Evolutionary conservation across 2,329 filamentous ascomycete genomes (phyloP), one percentile per base, ranked within the genome.

Genomic region (Chalara sp.): DNA sequence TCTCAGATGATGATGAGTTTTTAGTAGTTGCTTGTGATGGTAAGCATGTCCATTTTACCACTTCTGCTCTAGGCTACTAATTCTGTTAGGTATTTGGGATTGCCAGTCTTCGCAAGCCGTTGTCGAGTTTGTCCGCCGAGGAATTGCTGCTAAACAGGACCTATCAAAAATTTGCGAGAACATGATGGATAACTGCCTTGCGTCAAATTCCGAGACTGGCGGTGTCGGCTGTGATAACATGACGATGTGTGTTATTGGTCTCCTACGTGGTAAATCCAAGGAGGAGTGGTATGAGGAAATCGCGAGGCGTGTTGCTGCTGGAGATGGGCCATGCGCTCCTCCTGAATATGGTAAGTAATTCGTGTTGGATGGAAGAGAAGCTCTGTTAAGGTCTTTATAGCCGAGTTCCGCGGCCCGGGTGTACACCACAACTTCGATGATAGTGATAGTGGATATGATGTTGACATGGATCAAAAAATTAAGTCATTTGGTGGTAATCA

Each of bases 101-200:
- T 97, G 93, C 70, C 93, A 97, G 70, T 96, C 93, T 51, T 99
- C 93, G 44, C 93, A 99, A 75, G 89, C 92, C 39, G 93, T 99
- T 33, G 76, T 97, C 61, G 93, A 99, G 71, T 99, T 99, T 67
- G 93, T 97, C 58, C 83, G 93, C 68, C 86, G 93, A 66, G 93
- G 93, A 51, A 96, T 99, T 68, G 92, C 90, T 46, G 91, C 91
- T 47, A 96, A 96, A 76, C 93, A 99, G 72, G 87, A 95, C 46
- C 80, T 99, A 47, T 84, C 91, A 50, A 87, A 88, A 68, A 97
- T 99, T 64, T 97, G 92, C 70, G 93, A 99, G 73, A 99, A 99
- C 75, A 96, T 99, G 89, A 99, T 99, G 93, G 92, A 99, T 76
- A 99, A 97, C 75, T 99, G 93, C 68, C 78, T 99, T 58, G 91